Conservation (phyloP, 2,329 filamentous ascomycete species). For the Diplocarpon rosae region DNA sequence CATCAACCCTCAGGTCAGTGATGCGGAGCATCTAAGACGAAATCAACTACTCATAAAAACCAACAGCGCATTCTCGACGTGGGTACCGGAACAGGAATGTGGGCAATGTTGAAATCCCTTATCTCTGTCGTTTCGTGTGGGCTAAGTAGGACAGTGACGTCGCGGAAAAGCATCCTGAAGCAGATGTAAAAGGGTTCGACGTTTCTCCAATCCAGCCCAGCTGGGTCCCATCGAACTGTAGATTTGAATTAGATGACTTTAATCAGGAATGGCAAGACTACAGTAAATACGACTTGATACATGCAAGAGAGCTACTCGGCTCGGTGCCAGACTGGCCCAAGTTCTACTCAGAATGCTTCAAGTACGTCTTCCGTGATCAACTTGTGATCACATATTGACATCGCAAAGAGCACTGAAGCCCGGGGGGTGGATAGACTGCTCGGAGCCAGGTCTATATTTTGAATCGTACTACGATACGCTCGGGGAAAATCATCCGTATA, state of each 20-base stretch:
- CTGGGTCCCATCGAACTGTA: conserved; percentile 47
- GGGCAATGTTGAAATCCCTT: conserved; percentile 9
- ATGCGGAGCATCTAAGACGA: not conserved
- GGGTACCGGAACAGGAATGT: conserved; percentile 16
- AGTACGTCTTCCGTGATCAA: not conserved
- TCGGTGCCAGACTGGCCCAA: conserved; percentile 11
- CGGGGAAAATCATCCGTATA: conserved; percentile 7
- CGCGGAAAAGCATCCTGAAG: conserved; percentile 35
- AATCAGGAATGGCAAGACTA: conserved; percentile 30
- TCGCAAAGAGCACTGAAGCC: conserved; percentile 9
- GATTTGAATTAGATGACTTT: conserved; percentile 53
- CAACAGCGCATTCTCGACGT: conserved; percentile 15
- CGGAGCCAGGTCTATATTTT: conserved; percentile 11
- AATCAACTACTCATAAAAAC: not conserved
- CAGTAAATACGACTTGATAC: conserved; percentile 25
- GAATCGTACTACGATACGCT: conserved; percentile 8
- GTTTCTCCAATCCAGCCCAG: conserved; percentile 45
- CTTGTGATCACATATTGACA: not conserved
- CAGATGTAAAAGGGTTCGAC: conserved; percentile 41
- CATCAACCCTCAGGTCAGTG: conserved; percentile 25
- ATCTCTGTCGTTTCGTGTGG: not conserved
- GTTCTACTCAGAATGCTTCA: conserved; percentile 9
- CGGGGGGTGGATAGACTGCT: conserved; percentile 14
- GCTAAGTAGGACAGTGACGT: conserved; percentile 26
- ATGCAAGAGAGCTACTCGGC: conserved; percentile 18